Base-by-base conservation (phyloP, 495 filamentous ascomycete species). In the Penicillium lagena region DNA sequence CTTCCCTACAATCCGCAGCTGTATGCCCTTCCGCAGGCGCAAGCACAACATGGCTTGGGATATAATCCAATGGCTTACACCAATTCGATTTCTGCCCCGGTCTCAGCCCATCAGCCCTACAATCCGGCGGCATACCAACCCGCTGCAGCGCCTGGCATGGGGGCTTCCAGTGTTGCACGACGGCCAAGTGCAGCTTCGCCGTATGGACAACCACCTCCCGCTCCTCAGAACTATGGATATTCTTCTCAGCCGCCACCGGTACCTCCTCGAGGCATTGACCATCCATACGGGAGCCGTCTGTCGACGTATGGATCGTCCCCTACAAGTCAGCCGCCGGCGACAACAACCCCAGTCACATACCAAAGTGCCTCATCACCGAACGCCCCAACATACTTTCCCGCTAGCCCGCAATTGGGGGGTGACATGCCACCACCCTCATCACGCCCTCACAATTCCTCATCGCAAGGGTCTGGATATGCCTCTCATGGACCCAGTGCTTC, bases 1-100 rank as follows among this genome's bases (percentile, higher is more conserved):
- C 62, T 73, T 11, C 67, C 79, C 1, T 96, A 96, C 63, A 94
- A 95, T 52, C 90, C 90, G 2, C 87, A 90, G 62, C 70, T 85
- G 41, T 96, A 89, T 60, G 79, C 75, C 37, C 70, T 79, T 8
- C 76, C 85, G 4, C 77, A 86, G 37, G 78, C 83, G 6, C 68
- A 72, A 15, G 68, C 68, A 7, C 72, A 72, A 35, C 62, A 66
- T 29, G 58, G 62, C 29, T 68, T 63, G 15, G 54, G 51, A 13
- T 73, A 70, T 46, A 69, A 62, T 34, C 54, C 60, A 4, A 50
- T 57, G 67, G 55, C 73, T 60, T 67, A 79, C 66, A 54, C 63
- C 49, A 43, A 50, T 57, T 53, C 48, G 49, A 39, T 51, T 32
- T 57, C 66, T 32, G 62, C 43, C 35, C 54, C 60, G 27, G 39